These are phyloP conservation scores for Bacterosira constricta DNA, from an alignment of 108 stramenopile species.

Conservation along the genomic window DNA sequence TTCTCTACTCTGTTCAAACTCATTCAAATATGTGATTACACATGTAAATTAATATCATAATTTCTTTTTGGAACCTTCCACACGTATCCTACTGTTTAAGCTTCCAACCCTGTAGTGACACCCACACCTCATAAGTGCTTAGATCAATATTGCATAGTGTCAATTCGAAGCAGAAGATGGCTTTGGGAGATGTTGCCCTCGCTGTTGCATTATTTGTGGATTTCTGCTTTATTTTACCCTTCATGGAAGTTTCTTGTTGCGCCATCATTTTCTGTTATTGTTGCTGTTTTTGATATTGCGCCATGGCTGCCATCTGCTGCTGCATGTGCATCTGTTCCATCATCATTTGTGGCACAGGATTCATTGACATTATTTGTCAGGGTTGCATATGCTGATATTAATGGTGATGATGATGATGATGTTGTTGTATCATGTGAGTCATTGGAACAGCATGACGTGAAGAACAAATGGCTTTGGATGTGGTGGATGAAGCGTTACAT, in stretches of 20 bases:
- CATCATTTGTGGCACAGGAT: background rate
- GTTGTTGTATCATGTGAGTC: background rate
- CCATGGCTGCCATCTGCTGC: slow-evolving; percentile 54
- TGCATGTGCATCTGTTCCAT: slow-evolving; percentile 54
- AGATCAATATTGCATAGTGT: slow-evolving; percentile 74
- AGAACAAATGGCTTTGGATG: background rate
- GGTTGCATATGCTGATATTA: slow-evolving; percentile 1
- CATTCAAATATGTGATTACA: no score
- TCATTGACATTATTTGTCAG: background rate
- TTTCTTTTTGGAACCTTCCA: no score
- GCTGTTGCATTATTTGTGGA: background rate
- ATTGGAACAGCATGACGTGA: slow-evolving; percentile 9
- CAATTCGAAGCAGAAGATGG: slow-evolving; percentile 88
- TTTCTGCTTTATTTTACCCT: slow-evolving; percentile 9
- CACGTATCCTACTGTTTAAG: no score
- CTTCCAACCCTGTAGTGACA: no score
- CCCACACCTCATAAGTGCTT: no score
- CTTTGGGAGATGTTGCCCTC: slow-evolving; percentile 82
- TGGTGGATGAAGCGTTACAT: slow-evolving; percentile 4
- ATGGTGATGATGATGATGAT: background rate
- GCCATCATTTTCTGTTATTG: slow-evolving; percentile 7
- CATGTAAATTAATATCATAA: no score
- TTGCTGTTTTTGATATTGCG: slow-evolving; percentile 43
- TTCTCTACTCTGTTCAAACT: no score
- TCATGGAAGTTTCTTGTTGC: slow-evolving; percentile 38